Conservation (phyloP, 495 filamentous ascomycete genomes). For the Chaetomidium leptoderma region DNA sequence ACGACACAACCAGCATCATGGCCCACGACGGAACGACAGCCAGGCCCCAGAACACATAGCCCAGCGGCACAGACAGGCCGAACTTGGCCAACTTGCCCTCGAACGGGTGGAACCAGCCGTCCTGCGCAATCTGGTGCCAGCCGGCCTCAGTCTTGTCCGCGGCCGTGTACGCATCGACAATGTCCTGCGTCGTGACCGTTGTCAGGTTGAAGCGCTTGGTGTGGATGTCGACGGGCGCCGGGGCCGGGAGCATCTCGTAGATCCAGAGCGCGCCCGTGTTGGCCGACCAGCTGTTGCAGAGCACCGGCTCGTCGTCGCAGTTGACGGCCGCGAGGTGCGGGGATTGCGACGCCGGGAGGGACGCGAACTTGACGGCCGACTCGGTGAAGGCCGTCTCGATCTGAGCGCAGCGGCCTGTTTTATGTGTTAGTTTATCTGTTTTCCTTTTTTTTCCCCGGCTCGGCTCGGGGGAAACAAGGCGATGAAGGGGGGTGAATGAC, state of each 20-base stretch:
- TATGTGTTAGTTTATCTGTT: background rate
- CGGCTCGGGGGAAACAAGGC: no score
- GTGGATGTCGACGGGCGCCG: slow-evolving; percentile 58
- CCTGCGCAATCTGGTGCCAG: slow-evolving; percentile 45
- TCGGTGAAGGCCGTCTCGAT: slow-evolving; percentile 53
- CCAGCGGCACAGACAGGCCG: slow-evolving; percentile 60
- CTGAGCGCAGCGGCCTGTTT: slow-evolving; percentile 42
- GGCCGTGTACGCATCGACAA: slow-evolving; percentile 55
- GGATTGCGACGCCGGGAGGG: slow-evolving; percentile 50
- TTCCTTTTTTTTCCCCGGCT: no score
- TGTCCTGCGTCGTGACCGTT: slow-evolving; percentile 56
- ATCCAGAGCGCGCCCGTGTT: slow-evolving; percentile 68
- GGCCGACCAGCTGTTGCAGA: slow-evolving; percentile 79
- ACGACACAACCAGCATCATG: slow-evolving; percentile 75
- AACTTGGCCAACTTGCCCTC: slow-evolving; percentile 65
- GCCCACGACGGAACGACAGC: slow-evolving; percentile 54
- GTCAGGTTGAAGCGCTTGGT: slow-evolving; percentile 61
- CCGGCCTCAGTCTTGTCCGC: slow-evolving; percentile 43
- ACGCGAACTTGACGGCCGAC: slow-evolving; percentile 63
- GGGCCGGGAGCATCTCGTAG: slow-evolving; percentile 55
- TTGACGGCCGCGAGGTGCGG: slow-evolving; percentile 70
- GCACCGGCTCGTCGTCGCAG: slow-evolving; percentile 72
- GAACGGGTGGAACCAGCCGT: slow-evolving; percentile 76
- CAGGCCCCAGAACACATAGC: slow-evolving; percentile 70
- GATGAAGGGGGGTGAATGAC: slow-evolving; percentile 4